These are phyloP conservation scores for Podospora pseudoanserina DNA, from an alignment of 495 filamentous ascomycete genomes.

Conservation along the genomic window DNA sequence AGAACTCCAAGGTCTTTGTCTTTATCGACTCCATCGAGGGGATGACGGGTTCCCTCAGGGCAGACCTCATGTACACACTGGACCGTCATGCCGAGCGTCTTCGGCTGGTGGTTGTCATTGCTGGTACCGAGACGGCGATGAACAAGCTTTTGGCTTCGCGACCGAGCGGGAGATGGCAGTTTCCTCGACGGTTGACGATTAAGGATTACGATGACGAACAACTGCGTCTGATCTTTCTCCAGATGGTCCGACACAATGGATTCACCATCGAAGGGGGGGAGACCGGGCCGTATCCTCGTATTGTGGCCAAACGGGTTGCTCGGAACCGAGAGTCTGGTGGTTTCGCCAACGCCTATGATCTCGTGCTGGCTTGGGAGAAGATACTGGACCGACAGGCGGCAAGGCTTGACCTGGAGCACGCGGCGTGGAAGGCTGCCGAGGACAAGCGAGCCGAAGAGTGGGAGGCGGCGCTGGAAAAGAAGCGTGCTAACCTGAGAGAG, in stretches of 20 bases:
- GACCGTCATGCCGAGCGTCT: slow-evolving; percentile 12
- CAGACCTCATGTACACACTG: slow-evolving; percentile 1
- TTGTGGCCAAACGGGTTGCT: slow-evolving; percentile 54
- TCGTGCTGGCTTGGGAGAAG: slow-evolving; percentile 51
- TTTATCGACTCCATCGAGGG: slow-evolving; percentile 53
- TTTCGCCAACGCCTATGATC: slow-evolving; percentile 61
- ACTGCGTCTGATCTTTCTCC: slow-evolving; percentile 50
- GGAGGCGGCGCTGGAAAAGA: slow-evolving; percentile 45
- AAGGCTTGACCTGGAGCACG: slow-evolving; percentile 34
- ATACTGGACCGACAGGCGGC: slow-evolving; percentile 55
- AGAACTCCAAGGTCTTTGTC: slow-evolving; percentile 40
- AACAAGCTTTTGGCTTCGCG: slow-evolving; percentile 64
- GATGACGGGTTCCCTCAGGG: slow-evolving; percentile 31
- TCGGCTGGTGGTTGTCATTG: slow-evolving; percentile 55
- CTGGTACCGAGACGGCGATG: slow-evolving; percentile 60
- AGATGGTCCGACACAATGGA: slow-evolving; percentile 41
- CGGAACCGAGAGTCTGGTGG: slow-evolving; percentile 50
- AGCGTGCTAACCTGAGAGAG: slow-evolving; percentile 26
- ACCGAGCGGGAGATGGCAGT: slow-evolving; percentile 56
- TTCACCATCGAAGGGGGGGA: slow-evolving; percentile 56
- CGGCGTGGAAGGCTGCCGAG: slow-evolving; percentile 20
- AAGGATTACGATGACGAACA: slow-evolving; percentile 58
- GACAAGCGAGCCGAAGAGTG: slow-evolving; percentile 52
- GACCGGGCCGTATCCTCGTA: slow-evolving; percentile 55
- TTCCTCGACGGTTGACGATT: slow-evolving; percentile 54